Evolutionary conservation across 345 rosid genomes (phyloP), one percentile per base, ranked within the genome.

Genomic region (Populus ilicifolia): DNA sequence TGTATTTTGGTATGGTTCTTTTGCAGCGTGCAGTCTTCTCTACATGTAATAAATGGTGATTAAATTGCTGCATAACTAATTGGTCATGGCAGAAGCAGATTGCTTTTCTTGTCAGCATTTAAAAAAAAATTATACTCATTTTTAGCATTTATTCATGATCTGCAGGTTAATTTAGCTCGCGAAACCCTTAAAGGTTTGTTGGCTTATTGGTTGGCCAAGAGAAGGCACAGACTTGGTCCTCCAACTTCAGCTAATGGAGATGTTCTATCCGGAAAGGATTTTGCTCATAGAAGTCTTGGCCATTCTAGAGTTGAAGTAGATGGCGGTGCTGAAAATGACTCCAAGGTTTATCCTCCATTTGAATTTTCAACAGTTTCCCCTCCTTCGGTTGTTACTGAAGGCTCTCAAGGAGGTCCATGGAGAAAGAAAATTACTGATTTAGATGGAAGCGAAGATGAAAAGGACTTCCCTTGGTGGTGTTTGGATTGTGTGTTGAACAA

Each of bases 371-470:
- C 89, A 5, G 81, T 76, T 78, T 90, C 92, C 35, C 92, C 98
- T 68, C 98, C 99, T 81, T 96, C 99, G 25, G 88, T 96, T 75
- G 87, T 94, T 64, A 92, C 99, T 1, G 99, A 96, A 86, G 99
- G 99, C 63, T 88, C 98, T 80, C 98, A 92, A 82, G 99, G 98
- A 67, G 97, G 97, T 54, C 96, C 91, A 5, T 94, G 99, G 99
- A 96, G 99, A 85, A 96, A 93, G 87, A 94, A 90, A 85, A 88
- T 90, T 76, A 88, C 93, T 11, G 98, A 92, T 76, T 88, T 92
- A 75, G 92, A 89, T 75, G 98, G 98, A 84, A 88, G 89, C 18
- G 98, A 96, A 82, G 96, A 96, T 79, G 98, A 96, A 18, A 96
- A 96, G 82, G 98, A 94, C 84, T 84, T 96, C 67, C 99, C 99